phyloP scores from a whole-genome alignment of 495 filamentous ascomycete species.

The Baudoinia panamericana region DNA sequence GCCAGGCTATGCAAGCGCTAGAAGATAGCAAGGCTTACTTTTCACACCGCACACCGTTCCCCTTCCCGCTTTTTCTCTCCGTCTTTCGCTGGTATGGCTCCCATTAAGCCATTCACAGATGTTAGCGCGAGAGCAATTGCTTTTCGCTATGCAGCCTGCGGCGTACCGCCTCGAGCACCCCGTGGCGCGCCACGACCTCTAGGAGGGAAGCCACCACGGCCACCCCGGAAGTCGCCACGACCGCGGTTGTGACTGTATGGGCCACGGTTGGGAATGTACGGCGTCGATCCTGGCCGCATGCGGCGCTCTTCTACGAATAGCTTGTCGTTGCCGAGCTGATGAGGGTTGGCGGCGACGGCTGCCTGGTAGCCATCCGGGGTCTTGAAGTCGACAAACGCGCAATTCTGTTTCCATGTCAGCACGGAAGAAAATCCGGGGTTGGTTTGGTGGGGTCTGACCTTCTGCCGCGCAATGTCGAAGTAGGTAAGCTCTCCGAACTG shows the following conservation, averaged over 20 bases:
- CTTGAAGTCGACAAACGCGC: constrained; percentile 88
- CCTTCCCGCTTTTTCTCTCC: too few species aligned
- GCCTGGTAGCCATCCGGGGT: constrained; percentile 63
- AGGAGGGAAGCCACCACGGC: constrained; percentile 1
- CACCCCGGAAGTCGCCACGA: constrained; percentile 3
- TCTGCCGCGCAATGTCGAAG: constrained; percentile 77
- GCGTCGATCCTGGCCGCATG: constrained; percentile 49
- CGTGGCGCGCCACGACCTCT: neutral
- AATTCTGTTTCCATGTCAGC: constrained; percentile 49
- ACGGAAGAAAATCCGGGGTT: neutral
- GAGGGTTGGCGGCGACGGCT: constrained; percentile 74
- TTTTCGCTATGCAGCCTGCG: too few species aligned
- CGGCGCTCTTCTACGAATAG: constrained; percentile 83
- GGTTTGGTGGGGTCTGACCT: constrained; percentile 51
- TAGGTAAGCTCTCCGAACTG: constrained; percentile 69
- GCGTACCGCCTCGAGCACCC: neutral
- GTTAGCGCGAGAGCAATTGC: too few species aligned
- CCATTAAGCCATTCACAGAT: too few species aligned
- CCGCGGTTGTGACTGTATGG: constrained; percentile 32
- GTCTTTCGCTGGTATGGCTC: too few species aligned
- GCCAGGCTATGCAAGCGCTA: too few species aligned
- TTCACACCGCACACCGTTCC: too few species aligned
- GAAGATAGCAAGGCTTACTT: too few species aligned
- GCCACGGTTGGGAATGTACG: constrained; percentile 33
- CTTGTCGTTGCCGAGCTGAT: constrained; percentile 64